These are phyloP conservation scores for Trametes sanguinea DNA, from an alignment of 768 basidiomycete species.

Conservation along the genomic window DNA sequence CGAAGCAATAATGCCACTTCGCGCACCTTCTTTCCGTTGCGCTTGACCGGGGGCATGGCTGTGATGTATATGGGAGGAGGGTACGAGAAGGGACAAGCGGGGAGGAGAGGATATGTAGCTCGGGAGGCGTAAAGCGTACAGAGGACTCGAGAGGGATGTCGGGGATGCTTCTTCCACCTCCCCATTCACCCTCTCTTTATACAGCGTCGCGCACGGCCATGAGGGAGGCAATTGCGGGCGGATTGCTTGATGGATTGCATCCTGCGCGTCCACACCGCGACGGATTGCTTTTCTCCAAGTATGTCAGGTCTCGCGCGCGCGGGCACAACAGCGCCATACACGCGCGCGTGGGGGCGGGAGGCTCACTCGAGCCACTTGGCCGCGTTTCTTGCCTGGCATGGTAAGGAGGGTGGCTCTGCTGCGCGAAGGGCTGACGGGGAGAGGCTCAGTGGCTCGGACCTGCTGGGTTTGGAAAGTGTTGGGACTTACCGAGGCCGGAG, in stretches of 20 bases:
- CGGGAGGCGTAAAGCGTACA: background rate
- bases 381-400: background rate
- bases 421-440: background rate
- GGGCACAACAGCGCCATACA: background rate
- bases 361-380: background rate
- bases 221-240: background rate
- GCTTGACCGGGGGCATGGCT: too few species aligned
- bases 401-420: background rate
- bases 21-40: too few species aligned
- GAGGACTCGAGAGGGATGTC: background rate
- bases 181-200: background rate
- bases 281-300: background rate
- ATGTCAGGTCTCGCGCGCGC: background rate
- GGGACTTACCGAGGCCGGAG: too few species aligned
- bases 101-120: background rate
- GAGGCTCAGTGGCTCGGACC: background rate
- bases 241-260: background rate
- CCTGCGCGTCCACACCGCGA: background rate
- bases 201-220: background rate
- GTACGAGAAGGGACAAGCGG: too few species aligned
- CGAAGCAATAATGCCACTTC: too few species aligned
- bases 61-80: too few species aligned
- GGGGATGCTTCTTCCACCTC: background rate
- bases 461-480: background rate
- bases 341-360: background rate